These are phyloP conservation scores for Penicillium pulvis DNA, from an alignment of 495 filamentous ascomycete genomes.

Conservation along the genomic window DNA sequence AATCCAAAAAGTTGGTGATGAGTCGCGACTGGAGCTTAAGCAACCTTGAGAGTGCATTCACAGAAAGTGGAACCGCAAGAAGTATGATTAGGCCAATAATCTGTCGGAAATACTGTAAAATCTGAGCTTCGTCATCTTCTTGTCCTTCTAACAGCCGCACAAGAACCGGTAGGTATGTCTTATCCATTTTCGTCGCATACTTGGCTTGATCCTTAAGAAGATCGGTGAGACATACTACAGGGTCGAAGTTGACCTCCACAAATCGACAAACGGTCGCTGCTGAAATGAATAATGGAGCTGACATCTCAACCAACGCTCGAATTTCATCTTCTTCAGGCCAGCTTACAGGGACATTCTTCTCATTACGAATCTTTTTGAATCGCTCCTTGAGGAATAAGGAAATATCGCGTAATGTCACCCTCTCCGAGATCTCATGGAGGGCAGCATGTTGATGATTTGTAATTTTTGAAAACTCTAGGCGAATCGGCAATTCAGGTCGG, in stretches of 20 bases:
- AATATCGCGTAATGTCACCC: constrained; percentile 1
- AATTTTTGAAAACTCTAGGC: constrained; percentile 24
- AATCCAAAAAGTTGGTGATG: no score
- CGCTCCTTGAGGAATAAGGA: neutral
- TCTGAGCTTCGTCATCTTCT: neutral
- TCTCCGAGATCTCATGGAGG: constrained; percentile 1
- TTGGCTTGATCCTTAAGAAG: neutral
- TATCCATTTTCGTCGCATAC: neutral
- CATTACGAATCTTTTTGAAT: neutral
- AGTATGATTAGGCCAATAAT: constrained; percentile 1
- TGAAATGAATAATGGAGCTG: constrained; percentile 4
- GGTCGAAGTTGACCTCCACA: neutral
- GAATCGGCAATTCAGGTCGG: constrained; percentile 48
- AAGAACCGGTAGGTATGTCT: constrained; percentile 5
- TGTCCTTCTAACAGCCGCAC: neutral
- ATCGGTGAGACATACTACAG: neutral
- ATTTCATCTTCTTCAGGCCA: neutral
- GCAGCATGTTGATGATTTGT: constrained; percentile 2
- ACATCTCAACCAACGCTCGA: neutral
- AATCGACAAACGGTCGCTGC: constrained; percentile 3
- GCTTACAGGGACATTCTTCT: neutral
- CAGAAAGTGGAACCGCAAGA: constrained; percentile 9
- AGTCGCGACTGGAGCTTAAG: neutral
- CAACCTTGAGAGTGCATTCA: neutral
- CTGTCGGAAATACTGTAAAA: neutral